Base-by-base conservation (phyloP, 176 grass and related monocot species). In the Luzula sylvatica region DNA sequence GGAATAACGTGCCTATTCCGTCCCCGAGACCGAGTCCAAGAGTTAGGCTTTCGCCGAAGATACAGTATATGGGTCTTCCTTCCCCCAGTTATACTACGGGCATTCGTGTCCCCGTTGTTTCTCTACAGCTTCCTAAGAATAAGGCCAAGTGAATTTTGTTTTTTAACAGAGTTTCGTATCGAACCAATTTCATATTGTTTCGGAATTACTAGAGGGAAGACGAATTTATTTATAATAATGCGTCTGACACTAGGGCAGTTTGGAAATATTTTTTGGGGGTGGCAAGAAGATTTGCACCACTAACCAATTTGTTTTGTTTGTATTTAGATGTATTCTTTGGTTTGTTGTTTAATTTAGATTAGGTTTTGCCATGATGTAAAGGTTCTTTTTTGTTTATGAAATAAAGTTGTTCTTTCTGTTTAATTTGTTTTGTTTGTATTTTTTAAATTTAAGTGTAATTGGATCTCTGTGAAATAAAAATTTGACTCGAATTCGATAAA, bases 21-120 rank as follows among this genome's bases (percentile, higher is more conserved):
- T 87, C 83, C 20, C 88, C 88, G 17, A 78, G 82, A 0, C 87
- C 87, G 7, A 93, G 87, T 70, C 82, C 77, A 3, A 57, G 46
- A 65, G 45, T 75, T 61, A 68, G 87, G 74, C 26, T 94, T 49
- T 94, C 87, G 42, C 87, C 87, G 0, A 65, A 62, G 35, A 73
- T 94, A 11, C 60, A 35, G 30, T 94, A 82, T 74, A 94, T 94
- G 87, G 82, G 87, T 7, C 71, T 54, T 14, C 77, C 72, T 1
- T 73, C 85, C 1, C 85, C 85, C 15, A 60, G 52, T 5, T 66
- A 59, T 25, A 52, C 32, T 61, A 38, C 67, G 8, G 87, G 87
- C 21, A 77, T 96, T 43, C 85, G 73, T 5, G 70, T 69, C 15
- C 85, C 85, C 3, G 43, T 45, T 3, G 80, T 90, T 23, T 52